A percentile compares a stretch with the other conserved stretches of the same genome.
These are phyloP conservation scores for Aspergillus carlsbadensis DNA, from an alignment of 495 filamentous ascomycete species.

Conservation along the genomic window DNA sequence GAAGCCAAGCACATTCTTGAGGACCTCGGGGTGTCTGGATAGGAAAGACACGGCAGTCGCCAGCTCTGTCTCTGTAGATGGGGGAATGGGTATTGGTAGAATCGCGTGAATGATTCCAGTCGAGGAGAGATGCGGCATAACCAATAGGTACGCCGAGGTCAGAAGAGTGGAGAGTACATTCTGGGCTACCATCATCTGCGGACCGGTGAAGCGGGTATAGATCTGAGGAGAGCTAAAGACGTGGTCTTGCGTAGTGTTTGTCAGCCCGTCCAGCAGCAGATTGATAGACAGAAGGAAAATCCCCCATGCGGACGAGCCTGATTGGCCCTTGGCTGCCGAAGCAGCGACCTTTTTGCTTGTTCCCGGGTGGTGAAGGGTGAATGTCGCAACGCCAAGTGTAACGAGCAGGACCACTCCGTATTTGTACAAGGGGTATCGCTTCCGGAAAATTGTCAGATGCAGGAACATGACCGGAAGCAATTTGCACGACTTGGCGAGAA, in stretches of 20 bases:
- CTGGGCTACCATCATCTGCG: constrained; percentile 99
- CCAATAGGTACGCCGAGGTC: constrained; percentile 70
- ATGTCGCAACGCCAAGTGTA: constrained; percentile 88
- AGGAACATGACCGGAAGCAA: constrained; percentile 96
- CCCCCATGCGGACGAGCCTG: constrained; percentile 69
- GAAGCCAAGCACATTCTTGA: constrained; percentile 84
- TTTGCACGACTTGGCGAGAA: constrained; percentile 97
- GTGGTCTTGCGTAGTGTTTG: constrained; percentile 94
- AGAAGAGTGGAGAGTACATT: constrained; percentile 78
- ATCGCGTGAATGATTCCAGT: constrained; percentile 65
- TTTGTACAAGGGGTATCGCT: constrained; percentile 91
- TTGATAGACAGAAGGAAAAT: constrained; percentile 86
- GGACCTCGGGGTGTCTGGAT: constrained; percentile 69
- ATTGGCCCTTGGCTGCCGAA: constrained; percentile 39
- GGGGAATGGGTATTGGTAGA: constrained; percentile 58
- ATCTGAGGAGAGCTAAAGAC: constrained; percentile 65
- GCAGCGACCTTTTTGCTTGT: constrained; percentile 67
- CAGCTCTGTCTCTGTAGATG: constrained; percentile 64
- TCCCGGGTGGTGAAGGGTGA: constrained; percentile 80
- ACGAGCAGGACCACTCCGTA: constrained; percentile 90
- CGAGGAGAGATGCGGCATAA: constrained; percentile 73
- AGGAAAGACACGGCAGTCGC: constrained; percentile 78
- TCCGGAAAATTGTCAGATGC: constrained; percentile 88
- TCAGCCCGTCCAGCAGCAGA: constrained; percentile 91
- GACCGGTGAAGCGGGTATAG: constrained; percentile 76